These are phyloP conservation scores for Cornus kousa DNA, from an alignment of 148 eudicot genomes.

Conservation along the genomic window DNA sequence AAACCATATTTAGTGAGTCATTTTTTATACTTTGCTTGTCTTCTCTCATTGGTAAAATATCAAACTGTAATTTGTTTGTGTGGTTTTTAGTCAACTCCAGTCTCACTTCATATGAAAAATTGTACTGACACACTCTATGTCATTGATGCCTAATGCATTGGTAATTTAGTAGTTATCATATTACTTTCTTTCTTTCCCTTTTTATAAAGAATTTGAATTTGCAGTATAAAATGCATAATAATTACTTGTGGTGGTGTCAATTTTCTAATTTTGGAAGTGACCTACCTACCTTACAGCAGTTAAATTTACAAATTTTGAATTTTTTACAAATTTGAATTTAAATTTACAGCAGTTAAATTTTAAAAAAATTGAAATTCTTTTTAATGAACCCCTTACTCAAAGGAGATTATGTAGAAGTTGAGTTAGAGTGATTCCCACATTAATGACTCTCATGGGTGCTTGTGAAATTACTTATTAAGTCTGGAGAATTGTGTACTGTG, in stretches of 20 bases:
- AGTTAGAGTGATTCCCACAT: background rate
- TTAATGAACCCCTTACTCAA: background rate
- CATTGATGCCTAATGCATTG: background rate
- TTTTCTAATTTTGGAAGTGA: background rate
- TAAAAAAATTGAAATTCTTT: background rate
- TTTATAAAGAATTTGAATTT: background rate
- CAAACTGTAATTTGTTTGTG: background rate
- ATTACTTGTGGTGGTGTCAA: conserved; percentile 1
- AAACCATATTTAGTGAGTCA: conserved; percentile 69
- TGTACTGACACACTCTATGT: background rate
- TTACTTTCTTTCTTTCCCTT: background rate
- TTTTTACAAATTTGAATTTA: no score
- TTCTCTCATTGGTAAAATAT: conserved; percentile 14
- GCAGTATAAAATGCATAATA: background rate
- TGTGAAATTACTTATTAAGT: background rate
- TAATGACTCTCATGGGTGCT: background rate
- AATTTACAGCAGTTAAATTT: background rate
- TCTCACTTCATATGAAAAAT: conserved; percentile 5
- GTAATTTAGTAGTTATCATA: background rate
- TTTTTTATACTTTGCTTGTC: background rate
- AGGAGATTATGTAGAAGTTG: background rate
- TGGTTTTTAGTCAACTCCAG: background rate
- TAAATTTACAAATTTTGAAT: no score
- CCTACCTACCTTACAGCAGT: background rate
- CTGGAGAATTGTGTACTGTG: background rate